Conservation (phyloP, 257 asterid species). For the Avicennia marina region DNA sequence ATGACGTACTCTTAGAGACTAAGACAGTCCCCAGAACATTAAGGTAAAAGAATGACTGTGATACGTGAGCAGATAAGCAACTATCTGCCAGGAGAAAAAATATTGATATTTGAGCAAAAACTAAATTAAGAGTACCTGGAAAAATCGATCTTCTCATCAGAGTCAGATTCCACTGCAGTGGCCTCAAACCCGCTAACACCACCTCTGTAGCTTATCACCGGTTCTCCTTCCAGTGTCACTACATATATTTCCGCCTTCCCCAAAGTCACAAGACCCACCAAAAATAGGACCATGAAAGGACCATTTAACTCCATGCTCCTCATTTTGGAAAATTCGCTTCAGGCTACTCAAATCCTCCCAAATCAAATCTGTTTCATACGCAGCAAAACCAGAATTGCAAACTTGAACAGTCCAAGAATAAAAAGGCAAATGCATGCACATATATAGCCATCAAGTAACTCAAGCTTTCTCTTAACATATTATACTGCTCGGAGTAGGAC, state of each 20-base stretch:
- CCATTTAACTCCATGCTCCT: conserved; percentile 34
- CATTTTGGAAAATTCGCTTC: conserved; percentile 39
- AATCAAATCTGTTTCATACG: conserved; percentile 39
- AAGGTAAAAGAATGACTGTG: too few relatives aligned
- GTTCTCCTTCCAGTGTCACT: conserved; percentile 89
- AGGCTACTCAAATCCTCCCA: conserved; percentile 25
- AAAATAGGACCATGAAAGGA: conserved; percentile 27
- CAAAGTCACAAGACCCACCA: conserved; percentile 31
- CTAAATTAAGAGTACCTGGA: conserved; percentile 39
- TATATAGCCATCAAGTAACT: too few relatives aligned
- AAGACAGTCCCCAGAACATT: too few relatives aligned
- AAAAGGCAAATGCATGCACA: not conserved
- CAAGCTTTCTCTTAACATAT: not conserved
- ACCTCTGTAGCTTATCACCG: conserved; percentile 84
- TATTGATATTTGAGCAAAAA: too few relatives aligned
- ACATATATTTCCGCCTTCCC: conserved; percentile 74
- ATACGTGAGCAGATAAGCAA: too few relatives aligned
- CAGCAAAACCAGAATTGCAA: not conserved
- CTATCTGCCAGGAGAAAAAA: too few relatives aligned
- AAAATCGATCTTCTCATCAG: conserved; percentile 75
- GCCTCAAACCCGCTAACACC: conserved; percentile 89
- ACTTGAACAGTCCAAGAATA: not conserved
- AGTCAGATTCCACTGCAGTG: conserved; percentile 83
- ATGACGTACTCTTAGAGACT: too few relatives aligned
- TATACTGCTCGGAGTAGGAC: too few relatives aligned